Conservation (phyloP, 176 grass and related monocot species). For the Aegilops speltoides region DNA sequence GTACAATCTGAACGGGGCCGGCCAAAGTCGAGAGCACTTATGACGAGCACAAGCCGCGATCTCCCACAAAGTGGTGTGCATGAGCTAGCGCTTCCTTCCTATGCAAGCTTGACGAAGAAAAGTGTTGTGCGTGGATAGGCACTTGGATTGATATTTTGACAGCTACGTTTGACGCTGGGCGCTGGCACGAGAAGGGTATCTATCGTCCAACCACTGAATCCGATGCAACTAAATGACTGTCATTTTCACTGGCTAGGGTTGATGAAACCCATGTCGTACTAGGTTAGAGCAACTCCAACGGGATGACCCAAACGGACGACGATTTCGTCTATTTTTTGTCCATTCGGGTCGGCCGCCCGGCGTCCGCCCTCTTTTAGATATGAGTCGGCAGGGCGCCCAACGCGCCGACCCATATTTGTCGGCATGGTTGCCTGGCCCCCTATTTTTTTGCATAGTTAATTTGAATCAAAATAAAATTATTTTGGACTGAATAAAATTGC, state of each 20-base stretch:
- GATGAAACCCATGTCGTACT: no score
- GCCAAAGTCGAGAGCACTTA: not conserved
- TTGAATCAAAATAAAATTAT: no score
- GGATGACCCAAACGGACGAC: no score
- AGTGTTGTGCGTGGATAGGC: not conserved
- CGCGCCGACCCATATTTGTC: no score
- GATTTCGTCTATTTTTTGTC: no score
- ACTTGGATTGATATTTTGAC: not conserved
- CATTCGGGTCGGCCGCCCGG: no score
- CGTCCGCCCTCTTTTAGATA: no score
- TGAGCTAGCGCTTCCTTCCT: not conserved
- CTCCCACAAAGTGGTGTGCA: not conserved
- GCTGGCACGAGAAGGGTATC: not conserved
- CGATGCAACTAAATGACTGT: not conserved
- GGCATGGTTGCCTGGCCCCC: no score
- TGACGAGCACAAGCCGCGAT: not conserved
- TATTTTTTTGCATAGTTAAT: no score
- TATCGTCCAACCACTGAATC: not conserved
- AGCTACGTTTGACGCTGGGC: not conserved
- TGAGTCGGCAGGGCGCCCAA: no score
- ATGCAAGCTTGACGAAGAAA: conserved; percentile 9
- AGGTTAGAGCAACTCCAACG: no score
- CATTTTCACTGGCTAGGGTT: not conserved
- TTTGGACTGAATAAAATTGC: no score
- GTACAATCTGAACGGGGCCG: not conserved